These are phyloP conservation scores for Arctostaphylos glauca DNA, from an alignment of 148 eudicot species.

Conservation along the genomic window DNA sequence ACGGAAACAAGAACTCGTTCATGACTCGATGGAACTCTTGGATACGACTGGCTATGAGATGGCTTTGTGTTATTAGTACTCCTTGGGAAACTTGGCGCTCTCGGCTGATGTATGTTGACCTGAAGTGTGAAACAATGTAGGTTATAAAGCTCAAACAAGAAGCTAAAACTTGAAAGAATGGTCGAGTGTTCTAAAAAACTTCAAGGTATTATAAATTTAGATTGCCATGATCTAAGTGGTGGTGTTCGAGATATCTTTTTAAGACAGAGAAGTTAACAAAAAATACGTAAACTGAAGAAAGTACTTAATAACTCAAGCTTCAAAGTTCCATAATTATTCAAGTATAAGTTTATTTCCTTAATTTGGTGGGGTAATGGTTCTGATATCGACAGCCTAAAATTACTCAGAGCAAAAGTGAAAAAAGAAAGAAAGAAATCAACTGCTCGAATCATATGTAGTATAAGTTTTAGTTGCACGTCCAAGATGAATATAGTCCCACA, in stretches of 20 bases:
- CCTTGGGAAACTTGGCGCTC: conserved; percentile 24
- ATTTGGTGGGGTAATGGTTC: not conserved
- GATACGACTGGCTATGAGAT: conserved; percentile 63
- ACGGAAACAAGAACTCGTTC: conserved; percentile 42
- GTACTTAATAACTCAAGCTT: not conserved
- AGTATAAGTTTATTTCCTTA: not conserved
- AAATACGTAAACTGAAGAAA: not conserved
- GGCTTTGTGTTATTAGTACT: conserved; percentile 14
- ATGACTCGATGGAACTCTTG: conserved; percentile 37
- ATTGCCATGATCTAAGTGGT: not conserved
- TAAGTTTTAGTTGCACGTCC: not conserved
- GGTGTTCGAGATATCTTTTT: not conserved
- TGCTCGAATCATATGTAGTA: not conserved
- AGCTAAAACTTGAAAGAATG: not conserved
- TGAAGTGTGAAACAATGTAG: conserved; percentile 16
- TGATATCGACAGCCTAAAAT: not conserved
- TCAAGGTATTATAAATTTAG: not conserved
- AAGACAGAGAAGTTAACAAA: not conserved
- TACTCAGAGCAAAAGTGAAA: not conserved
- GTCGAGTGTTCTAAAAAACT: not conserved
- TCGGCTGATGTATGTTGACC: conserved; percentile 24
- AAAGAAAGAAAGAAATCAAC: not conserved
- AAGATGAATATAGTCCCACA: not conserved
- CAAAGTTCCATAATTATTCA: not conserved
- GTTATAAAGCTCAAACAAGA: conserved; percentile 8